Evolutionary conservation across 2,329 filamentous ascomycete species (phyloP).

Genomic region (Beauveria sp.): DNA sequence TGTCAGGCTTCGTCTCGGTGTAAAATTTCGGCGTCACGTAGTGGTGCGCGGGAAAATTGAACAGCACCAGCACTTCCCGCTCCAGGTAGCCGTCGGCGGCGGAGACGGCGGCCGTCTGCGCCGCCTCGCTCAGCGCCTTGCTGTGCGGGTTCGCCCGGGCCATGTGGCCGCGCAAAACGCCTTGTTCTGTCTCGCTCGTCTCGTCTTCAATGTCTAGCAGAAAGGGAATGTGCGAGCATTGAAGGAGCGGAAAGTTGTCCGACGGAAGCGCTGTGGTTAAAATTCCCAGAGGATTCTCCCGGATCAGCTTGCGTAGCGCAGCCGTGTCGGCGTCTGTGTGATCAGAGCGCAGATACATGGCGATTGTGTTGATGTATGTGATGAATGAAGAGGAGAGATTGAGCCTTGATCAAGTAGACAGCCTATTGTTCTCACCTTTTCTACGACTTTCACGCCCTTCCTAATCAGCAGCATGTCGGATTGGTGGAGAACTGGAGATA

Average conservation of each 20-base stretch:
- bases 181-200: slow-evolving; percentile 31
- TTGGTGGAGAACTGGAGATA: not conserved
- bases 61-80: slow-evolving; percentile 55
- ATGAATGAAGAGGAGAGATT: not conserved
- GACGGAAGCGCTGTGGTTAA: slow-evolving; percentile 55
- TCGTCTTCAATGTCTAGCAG: slow-evolving; percentile 44
- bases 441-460: not conserved
- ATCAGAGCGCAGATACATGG: slow-evolving; percentile 10
- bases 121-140: slow-evolving; percentile 49
- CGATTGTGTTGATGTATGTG: not conserved
- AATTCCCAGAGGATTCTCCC: slow-evolving; percentile 52
- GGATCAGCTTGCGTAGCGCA: slow-evolving; percentile 47
- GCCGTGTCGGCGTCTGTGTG: slow-evolving; percentile 45
- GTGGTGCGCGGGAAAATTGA: slow-evolving; percentile 50
- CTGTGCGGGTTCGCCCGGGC: slow-evolving; percentile 56
- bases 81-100: slow-evolving; percentile 25
- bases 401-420: not conserved
- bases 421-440: not conserved
- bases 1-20: slow-evolving; percentile 53
- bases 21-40: slow-evolving; percentile 66
- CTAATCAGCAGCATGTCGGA: not conserved
- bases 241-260: slow-evolving; percentile 39
- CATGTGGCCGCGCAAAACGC: slow-evolving; percentile 51
- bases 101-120: slow-evolving; percentile 16
- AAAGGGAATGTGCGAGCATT: slow-evolving; percentile 54